Base-by-base conservation (phyloP, 768 basidiomycete genomes). In the Clitopilus passeckerianus region DNA sequence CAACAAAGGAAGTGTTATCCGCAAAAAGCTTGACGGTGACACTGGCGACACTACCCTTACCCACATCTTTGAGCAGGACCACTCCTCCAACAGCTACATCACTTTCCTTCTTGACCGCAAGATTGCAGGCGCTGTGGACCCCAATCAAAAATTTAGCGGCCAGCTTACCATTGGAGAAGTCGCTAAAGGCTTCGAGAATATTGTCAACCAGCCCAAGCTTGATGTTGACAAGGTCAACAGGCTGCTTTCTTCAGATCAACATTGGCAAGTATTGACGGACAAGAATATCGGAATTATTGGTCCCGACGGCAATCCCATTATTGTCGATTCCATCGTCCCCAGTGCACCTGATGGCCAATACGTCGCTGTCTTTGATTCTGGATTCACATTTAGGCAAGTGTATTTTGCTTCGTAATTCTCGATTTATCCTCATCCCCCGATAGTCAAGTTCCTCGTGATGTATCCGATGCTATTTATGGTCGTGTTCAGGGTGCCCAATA, bases 391-490 rank as follows among this genome's bases (percentile, higher is more conserved):
- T 61, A 74, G 65, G 68, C 65, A 52, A 55, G 57, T 41, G 12
- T 14, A 37, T 44, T 23, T 15, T 5, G 16, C 34, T 12, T 12
- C 9, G 10, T 54, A 12, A 20, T 34, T 60, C 60, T 30, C 27
- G 22, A 54, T 58, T 34, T 7, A 12, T 57, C 4, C 30, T 57
- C 14, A 41, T 35, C 16, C n/a, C 41, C 7, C 70, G 71, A 56
- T 35, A 84, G 87, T 43, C 89, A 91, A 72, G 87, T 90, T 34
- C 87, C 87, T 8, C 85, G 89, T 30, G 75, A 78, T n/a, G 78
- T 91, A 61, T 83, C 89, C 5, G 89, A 93, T 63, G 87, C 87
- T 18, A 91, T 93, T 61, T 93, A 93, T 65, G 87, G 90, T 10
- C 83, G 88, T 37, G 87, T 92, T 9, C 82, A 80, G 58, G 90